Evolutionary conservation across 2,329 filamentous ascomycete genomes (phyloP), one percentile per base, ranked within the genome.

Genomic region (Pseudogymnoascus sp.): DNA sequence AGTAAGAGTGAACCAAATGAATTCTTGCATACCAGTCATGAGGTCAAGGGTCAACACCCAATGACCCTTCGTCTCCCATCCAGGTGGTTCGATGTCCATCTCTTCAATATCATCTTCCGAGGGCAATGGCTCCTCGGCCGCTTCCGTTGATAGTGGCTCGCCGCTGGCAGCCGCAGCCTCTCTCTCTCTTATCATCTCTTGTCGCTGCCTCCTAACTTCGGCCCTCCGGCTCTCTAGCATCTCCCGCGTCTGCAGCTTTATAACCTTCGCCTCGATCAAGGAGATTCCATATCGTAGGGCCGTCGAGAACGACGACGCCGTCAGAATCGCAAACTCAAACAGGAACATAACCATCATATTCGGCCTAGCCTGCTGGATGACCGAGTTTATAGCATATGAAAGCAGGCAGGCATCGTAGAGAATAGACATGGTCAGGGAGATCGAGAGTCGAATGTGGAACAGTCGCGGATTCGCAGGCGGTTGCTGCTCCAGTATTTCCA

Each of bases 291-390:
- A 99, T 65, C 93, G 87, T 62, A 86, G 80, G 1, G 85, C 82
- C 0, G 92, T 96, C 59, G 93, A 92, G 61, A 86, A 80, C 0
- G 93, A 96, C 61, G 87, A 88, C 8, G 96, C 88, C 2, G 86
- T 82, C 65, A 97, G 78, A 46, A 99, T 87, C 38, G 93, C 93
- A 72, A 97, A 97, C 75, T 99, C 95, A 70, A 99, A 99, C 5
- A 96, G 86, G 72, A 99, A 99, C 92, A 99, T 97, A 66, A 99
- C 92, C 92, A 97, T 99, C 90, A 99, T 97, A 64, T 96, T 95
- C 0, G 93, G 92, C n/a, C 89, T 84, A 1, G 93, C 91, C 73
- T 96, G 88, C 64, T 90, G 87, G 60, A 97, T 86, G 34, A 97
- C 93, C 0, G 89, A 91, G 28, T 87, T 84, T 65, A 96, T 82